phyloP scores from a whole-genome alignment of 257 asterid species.

The Salvia splendens region DNA sequence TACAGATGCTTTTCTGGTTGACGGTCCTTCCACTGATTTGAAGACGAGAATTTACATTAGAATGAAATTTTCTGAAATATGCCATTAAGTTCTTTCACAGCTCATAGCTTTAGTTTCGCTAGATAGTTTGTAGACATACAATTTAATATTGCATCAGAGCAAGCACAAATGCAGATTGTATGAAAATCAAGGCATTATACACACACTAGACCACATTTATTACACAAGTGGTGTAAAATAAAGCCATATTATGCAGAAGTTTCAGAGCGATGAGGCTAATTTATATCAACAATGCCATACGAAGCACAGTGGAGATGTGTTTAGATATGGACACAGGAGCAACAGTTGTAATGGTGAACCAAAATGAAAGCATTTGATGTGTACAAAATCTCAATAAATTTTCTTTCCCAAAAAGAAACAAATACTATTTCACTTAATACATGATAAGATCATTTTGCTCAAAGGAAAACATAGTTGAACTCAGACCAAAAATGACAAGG shows the following conservation, averaged over 20 bases:
- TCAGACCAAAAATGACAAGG: slow-evolving; percentile 5
- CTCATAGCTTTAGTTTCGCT: slow-evolving; percentile 16
- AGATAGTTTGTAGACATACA: slow-evolving; percentile 4
- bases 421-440: neutral
- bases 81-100: slow-evolving; percentile 21
- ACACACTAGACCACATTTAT: slow-evolving; percentile 2
- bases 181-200: slow-evolving; percentile 9
- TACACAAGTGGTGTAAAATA: slow-evolving; percentile 1
- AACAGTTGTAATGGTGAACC: slow-evolving; percentile 12
- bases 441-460: neutral
- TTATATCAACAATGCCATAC: neutral
- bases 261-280: neutral
- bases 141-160: slow-evolving; percentile 12
- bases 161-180: slow-evolving; percentile 13
- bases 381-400: slow-evolving; percentile 12
- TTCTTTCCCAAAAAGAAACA: slow-evolving; percentile 1
- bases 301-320: neutral
- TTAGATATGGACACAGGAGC: neutral
- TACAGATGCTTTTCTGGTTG: slow-evolving; percentile 83
- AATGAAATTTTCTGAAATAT: slow-evolving; percentile 19
- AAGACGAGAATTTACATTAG: slow-evolving; percentile 31
- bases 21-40: slow-evolving; percentile 63
- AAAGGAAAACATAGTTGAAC: slow-evolving; percentile 2
- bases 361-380: slow-evolving; percentile 12
- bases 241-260: neutral